These are phyloP conservation scores for Cordyceps fumosorosea DNA, from an alignment of 2,329 filamentous ascomycete genomes.

Conservation along the genomic window DNA sequence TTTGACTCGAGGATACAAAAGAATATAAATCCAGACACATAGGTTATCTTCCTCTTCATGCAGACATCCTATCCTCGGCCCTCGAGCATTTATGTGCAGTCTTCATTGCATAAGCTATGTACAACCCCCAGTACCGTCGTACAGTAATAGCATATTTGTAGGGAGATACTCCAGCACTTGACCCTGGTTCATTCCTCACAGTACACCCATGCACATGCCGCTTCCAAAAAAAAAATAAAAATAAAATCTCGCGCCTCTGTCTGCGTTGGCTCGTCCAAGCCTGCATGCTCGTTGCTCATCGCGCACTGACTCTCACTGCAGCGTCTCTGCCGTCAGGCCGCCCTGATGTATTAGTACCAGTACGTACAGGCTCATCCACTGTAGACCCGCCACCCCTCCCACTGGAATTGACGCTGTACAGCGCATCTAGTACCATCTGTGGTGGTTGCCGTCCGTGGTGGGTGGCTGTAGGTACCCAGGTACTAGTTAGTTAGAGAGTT, in stretches of 20 bases:
- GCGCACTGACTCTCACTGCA: not conserved
- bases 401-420: not conserved
- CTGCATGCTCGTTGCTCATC: not conserved
- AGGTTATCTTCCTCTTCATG: not conserved
- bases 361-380: not conserved
- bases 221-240: not conserved
- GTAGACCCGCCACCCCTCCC: not conserved
- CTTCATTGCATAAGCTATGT: no score
- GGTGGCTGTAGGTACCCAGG: not conserved
- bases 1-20: not conserved
- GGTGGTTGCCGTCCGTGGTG: not conserved
- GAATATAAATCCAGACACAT: not conserved
- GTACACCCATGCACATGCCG: no score
- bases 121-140: not conserved
- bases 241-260: not conserved
- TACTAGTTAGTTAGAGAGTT: not conserved
- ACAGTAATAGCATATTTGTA: conserved; percentile 1
- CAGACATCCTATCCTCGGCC: not conserved
- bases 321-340: not conserved
- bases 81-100: not conserved
- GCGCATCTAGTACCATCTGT: not conserved
- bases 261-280: not conserved
- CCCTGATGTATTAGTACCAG: no score
- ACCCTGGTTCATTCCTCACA: no score
- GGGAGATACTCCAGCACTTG: no score